Evolutionary conservation across 768 basidiomycete genomes (phyloP).

Genomic region (Pilatotrama ljubarskyi): DNA sequence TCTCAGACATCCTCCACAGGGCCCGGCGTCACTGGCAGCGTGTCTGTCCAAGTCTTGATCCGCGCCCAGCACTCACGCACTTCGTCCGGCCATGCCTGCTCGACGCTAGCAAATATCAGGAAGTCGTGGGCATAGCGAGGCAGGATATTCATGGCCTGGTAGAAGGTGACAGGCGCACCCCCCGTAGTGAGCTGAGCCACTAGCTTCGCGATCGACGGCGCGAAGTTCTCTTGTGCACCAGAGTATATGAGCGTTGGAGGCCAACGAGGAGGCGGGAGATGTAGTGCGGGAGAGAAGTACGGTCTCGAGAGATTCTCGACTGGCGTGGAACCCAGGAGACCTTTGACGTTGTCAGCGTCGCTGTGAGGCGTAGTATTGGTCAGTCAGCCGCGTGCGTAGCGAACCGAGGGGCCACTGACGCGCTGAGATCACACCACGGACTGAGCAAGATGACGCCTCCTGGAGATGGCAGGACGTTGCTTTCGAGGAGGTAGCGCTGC

Average conservation of each 20-base stretch:
- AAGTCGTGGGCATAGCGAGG: constrained; percentile 15
- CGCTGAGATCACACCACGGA: constrained; percentile 15
- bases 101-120: constrained; percentile 6
- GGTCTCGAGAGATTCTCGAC: not conserved
- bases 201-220: not conserved
- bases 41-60: constrained; percentile 2
- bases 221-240: constrained; percentile 8
- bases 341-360: not conserved
- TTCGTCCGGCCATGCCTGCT: constrained; percentile 8
- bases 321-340: constrained; percentile 1
- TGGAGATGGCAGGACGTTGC: constrained; percentile 27
- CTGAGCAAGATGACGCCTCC: constrained; percentile 10
- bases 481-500: constrained; percentile 58
- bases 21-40: not conserved
- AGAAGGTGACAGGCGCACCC: not conserved
- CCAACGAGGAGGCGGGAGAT: constrained; percentile 5
- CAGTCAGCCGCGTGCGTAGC: no score
- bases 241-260: constrained; percentile 15
- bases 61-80: constrained; percentile 13
- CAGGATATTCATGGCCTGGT: constrained; percentile 4
- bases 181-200: not conserved
- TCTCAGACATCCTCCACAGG: not conserved
- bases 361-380: not conserved
- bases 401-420: not conserved
- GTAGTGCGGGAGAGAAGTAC: constrained; percentile 14